These are phyloP conservation scores for Solanum chaucha DNA, from an alignment of 257 asterid species.

Conservation along the genomic window DNA sequence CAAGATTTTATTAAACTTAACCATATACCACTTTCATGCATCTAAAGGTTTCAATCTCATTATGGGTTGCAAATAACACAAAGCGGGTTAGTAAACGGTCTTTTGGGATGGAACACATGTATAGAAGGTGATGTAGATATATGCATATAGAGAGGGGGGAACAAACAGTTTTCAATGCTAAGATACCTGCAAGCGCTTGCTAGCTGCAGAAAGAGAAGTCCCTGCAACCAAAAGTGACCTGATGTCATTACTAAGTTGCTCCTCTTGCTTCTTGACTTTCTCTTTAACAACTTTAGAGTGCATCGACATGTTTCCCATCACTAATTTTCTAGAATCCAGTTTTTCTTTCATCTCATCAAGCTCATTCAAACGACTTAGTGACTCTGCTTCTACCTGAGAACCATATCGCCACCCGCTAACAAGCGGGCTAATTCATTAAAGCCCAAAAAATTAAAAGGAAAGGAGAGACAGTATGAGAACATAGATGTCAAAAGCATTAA, in stretches of 20 bases:
- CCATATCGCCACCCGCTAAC: slow-evolving; percentile 5
- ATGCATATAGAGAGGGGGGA: background rate
- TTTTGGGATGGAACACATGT: background rate
- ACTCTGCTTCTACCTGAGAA: slow-evolving; percentile 67
- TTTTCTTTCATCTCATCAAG: slow-evolving; percentile 78
- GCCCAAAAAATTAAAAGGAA: background rate
- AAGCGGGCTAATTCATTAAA: slow-evolving; percentile 13
- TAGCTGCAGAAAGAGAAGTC: slow-evolving; percentile 72
- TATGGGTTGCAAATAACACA: background rate
- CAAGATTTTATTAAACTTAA: too few species aligned
- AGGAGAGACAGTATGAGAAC: background rate
- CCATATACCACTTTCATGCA: background rate
- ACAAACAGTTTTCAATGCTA: background rate
- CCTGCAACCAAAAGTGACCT: slow-evolving; percentile 77
- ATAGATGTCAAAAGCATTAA: background rate
- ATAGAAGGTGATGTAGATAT: background rate
- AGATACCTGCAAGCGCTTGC: slow-evolving; percentile 65
- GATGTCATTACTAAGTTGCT: slow-evolving; percentile 69
- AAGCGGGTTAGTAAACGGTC: background rate
- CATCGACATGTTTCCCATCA: slow-evolving; percentile 94
- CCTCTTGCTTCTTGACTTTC: slow-evolving; percentile 80
- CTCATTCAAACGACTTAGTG: slow-evolving; percentile 61
- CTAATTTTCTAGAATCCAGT: slow-evolving; percentile 66
- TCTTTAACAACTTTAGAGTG: slow-evolving; percentile 75
- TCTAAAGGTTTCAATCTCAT: background rate